A percentile compares a stretch with the other conserved stretches of the same genome.
Evolutionary conservation across 129 eudicot species (phyloP).

Genomic region (Kitagawia praeruptora): DNA sequence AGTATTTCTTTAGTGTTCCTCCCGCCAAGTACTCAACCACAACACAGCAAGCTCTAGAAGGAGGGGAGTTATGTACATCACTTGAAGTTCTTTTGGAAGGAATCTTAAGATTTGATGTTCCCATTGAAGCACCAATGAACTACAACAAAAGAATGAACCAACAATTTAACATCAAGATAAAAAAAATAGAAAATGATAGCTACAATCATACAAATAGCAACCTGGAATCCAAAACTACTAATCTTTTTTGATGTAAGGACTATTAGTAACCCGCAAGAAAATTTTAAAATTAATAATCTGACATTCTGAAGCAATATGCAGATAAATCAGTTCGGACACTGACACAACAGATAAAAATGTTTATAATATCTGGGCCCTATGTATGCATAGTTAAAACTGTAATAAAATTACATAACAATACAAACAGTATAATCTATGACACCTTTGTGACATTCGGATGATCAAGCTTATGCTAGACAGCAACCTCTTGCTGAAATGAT

Average conservation of each 20-base stretch:
- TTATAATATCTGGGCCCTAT: neutral
- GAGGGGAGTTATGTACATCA: conserved; percentile 43
- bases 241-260: neutral
- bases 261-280: neutral
- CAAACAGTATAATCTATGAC: no score
- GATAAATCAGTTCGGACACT: neutral
- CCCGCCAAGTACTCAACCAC: conserved; percentile 89
- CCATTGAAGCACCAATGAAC: conserved; percentile 97
- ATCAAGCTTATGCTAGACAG: conserved; percentile 95
- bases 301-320: neutral
- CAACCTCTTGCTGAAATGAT: conserved; percentile 78
- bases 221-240: neutral
- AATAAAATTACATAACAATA: neutral
- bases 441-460: conserved; percentile 92
- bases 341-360: neutral
- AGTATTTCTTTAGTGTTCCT: conserved; percentile 63
- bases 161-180: neutral
- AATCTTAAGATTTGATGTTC: conserved; percentile 72
- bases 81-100: conserved; percentile 36
- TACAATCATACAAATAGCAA: neutral
- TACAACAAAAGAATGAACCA: conserved; percentile 13
- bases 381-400: neutral
- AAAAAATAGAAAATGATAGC: neutral
- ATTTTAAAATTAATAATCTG: neutral
- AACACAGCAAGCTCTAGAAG: conserved; percentile 85